Conservation (phyloP, 495 filamentous ascomycete species). For the Aspergillus asperescens region DNA sequence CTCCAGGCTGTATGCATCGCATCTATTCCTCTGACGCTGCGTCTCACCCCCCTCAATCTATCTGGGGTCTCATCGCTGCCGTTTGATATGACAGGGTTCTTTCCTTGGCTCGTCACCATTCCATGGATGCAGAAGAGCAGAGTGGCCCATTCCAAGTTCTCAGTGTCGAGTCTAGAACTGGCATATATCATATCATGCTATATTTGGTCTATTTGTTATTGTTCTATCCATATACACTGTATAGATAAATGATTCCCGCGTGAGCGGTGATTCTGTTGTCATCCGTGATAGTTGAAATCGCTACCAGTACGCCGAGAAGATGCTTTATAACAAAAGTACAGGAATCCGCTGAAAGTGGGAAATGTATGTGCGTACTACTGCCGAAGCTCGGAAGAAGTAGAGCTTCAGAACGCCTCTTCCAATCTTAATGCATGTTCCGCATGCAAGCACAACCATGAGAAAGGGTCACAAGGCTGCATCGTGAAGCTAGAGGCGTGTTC, state of each 20-base stretch:
- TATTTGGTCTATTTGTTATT: constrained; percentile 6
- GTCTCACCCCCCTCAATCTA: constrained; percentile 4
- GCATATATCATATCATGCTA: not conserved
- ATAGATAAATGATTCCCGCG: not conserved
- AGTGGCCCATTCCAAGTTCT: not conserved
- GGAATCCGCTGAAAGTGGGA: not conserved
- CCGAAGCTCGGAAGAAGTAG: not conserved
- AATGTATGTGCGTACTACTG: not conserved
- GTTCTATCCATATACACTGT: not conserved
- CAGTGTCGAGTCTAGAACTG: not conserved
- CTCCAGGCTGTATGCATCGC: not conserved
- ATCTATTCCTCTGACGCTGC: not conserved
- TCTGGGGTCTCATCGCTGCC: not conserved
- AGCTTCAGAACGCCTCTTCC: not conserved
- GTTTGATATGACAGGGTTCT: constrained; percentile 4
- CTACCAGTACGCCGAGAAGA: constrained; percentile 9
- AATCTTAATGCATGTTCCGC: not conserved
- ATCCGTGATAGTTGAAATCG: constrained; percentile 1
- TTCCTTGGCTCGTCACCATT: not conserved
- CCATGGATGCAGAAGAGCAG: not conserved
- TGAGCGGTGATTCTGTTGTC: not conserved
- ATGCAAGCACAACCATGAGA: not conserved
- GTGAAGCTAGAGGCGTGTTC: not conserved
- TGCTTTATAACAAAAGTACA: constrained; percentile 3
- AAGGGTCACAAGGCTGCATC: not conserved